Base-by-base conservation (phyloP, 495 filamentous ascomycete species). In the Polyplosphaeria fusca region DNA sequence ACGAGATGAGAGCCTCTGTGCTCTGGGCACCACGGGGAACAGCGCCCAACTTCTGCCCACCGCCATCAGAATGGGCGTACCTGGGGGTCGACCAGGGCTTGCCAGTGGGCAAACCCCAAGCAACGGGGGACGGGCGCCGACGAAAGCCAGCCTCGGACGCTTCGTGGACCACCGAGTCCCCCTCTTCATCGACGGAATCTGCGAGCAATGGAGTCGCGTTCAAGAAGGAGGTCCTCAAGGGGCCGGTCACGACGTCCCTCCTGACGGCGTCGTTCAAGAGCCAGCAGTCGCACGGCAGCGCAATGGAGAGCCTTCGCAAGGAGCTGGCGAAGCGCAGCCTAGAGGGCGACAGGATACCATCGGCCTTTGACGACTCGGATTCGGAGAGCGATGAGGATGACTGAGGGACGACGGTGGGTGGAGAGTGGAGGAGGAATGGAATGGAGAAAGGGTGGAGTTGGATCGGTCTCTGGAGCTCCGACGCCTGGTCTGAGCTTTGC, bases 331-430 rank as follows among this genome's bases (percentile, higher is more conserved):
- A 16, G 25, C 18, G 2, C 24, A 30, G 3, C 20, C 48, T 60
- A 28, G 48, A 48, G 19, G 9, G 30, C 2, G 46, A 39, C 9
- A 52, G 44, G 23, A 22, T 53, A 28, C 39, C 48, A 9, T 50
- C 26, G 16, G 46, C 55, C 1, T 58, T 39, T n/a, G 46, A 51
- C 20, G 46, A 51, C 20, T 43, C 46, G 16, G 55, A 58, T 20
- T 41, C 20, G 13, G 56, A 52, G 20, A 47, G 52, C 4, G 55
- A 58, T 11, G 39, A 60, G 20, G 44, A 50, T 2, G n/a, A 32
- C 4, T 55, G 28, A 25, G 18, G 43, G 7, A 11, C 39, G n/a
- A n/a, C n/a, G n/a, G n/a, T n/a, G n/a, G n/a, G n/a, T n/a, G n/a
- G n/a, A n/a, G n/a, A n/a, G n/a, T n/a, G n/a, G n/a, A n/a, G n/a